Evolutionary conservation across 768 basidiomycete species (phyloP).

Genomic region (Hypholoma fasciculare): DNA sequence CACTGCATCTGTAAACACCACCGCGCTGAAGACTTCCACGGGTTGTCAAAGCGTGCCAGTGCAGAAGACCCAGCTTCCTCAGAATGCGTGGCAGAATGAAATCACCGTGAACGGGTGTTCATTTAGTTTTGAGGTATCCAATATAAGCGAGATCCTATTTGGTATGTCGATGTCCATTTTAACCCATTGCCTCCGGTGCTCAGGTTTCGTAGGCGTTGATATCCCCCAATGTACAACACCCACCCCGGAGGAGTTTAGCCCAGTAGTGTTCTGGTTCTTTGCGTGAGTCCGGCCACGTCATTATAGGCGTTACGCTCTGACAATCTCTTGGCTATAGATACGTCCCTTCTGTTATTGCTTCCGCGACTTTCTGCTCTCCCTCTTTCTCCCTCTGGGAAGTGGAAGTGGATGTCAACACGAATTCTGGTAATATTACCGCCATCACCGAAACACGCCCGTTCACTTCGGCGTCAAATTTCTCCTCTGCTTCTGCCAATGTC

Average conservation of each 20-base stretch:
- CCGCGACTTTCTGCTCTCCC: constrained; percentile 50
- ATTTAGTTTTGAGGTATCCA: constrained; percentile 40
- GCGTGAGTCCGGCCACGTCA: constrained; percentile 16
- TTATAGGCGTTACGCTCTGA: too few species aligned
- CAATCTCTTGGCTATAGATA: constrained; percentile 21
- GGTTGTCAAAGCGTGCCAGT: constrained; percentile 41
- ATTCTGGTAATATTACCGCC: constrained; percentile 41
- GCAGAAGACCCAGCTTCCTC: constrained; percentile 29
- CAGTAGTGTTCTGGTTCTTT: constrained; percentile 63
- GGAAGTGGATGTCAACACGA: constrained; percentile 42
- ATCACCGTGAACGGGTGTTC: constrained; percentile 39
- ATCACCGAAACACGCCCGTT: constrained; percentile 21
- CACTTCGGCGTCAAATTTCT: constrained; percentile 29
- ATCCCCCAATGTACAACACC: constrained; percentile 24
- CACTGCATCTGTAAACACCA: constrained; percentile 48
- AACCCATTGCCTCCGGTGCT: neutral
- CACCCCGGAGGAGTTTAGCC: constrained; percentile 38
- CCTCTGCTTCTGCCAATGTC: constrained; percentile 41
- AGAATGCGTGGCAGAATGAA: constrained; percentile 44
- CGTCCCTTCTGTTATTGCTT: constrained; percentile 34
- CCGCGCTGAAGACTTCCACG: constrained; percentile 44
- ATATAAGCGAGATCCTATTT: constrained; percentile 39
- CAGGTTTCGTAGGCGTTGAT: constrained; percentile 26
- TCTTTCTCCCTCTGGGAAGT: constrained; percentile 45
- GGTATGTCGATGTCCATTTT: constrained; percentile 26